Evolutionary conservation across 345 rosid species (phyloP).

Genomic region (Gossypium longicalyx): DNA sequence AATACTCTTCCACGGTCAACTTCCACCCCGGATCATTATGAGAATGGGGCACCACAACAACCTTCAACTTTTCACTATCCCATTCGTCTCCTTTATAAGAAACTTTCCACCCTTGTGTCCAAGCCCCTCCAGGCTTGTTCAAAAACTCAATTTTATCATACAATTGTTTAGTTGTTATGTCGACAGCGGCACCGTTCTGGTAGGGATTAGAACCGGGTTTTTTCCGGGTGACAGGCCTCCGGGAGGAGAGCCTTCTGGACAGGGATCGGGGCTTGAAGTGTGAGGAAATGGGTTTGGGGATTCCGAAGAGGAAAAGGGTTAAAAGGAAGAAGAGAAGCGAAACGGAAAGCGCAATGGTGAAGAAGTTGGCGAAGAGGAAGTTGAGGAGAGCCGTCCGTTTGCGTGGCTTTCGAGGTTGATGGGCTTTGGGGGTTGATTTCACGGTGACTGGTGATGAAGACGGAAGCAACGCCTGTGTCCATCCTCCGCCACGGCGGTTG

Average conservation of each 20-base stretch:
- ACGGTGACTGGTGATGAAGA: constrained; percentile 32
- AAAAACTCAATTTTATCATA: constrained; percentile 86
- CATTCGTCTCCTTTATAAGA: constrained; percentile 74
- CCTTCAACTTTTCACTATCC: constrained; percentile 79
- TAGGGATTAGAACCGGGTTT: background rate
- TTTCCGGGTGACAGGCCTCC: constrained; percentile 29
- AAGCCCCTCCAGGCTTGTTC: constrained; percentile 83
- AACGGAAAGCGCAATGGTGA: constrained; percentile 58
- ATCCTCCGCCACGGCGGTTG: constrained; percentile 60
- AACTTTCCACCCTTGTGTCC: constrained; percentile 97
- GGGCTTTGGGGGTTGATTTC: constrained; percentile 41
- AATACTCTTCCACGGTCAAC: constrained; percentile 93
- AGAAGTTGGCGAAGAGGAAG: constrained; percentile 70
- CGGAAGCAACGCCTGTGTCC: constrained; percentile 54
- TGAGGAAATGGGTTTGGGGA: constrained; percentile 68
- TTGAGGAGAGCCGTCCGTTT: constrained; percentile 53
- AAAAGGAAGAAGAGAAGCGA: constrained; percentile 70
- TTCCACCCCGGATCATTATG: constrained; percentile 99
- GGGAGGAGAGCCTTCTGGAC: constrained; percentile 22
- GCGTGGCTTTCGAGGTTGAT: constrained; percentile 54
- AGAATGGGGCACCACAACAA: constrained; percentile 91
- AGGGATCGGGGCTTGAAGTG: constrained; percentile 39
- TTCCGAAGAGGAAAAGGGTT: constrained; percentile 64
- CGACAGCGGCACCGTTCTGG: constrained; percentile 50
- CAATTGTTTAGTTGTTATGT: constrained; percentile 74